A percentile compares a stretch with the other conserved stretches of the same genome.
Evolutionary conservation across 805 yeast species (phyloP).

Genomic region (Candida insectalens): DNA sequence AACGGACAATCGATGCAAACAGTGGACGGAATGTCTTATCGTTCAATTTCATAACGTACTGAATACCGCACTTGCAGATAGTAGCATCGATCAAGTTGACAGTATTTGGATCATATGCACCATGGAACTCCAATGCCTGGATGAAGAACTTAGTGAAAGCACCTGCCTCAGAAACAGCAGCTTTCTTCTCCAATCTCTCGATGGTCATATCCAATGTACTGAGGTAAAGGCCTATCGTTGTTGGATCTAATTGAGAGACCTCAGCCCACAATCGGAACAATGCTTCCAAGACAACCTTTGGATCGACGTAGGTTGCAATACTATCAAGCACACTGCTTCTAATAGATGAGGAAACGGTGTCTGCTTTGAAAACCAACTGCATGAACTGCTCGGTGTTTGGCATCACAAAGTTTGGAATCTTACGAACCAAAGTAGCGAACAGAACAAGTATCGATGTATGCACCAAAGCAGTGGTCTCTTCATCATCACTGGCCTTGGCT

Average conservation of each 20-base stretch:
- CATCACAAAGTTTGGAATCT: slow-evolving; percentile 77
- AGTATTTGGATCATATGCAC: slow-evolving; percentile 60
- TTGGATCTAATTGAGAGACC: slow-evolving; percentile 26
- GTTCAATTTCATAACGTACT: slow-evolving; percentile 80
- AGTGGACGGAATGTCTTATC: slow-evolving; percentile 91
- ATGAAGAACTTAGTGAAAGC: slow-evolving; percentile 60
- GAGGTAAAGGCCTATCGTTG: slow-evolving; percentile 60
- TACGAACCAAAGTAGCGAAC: slow-evolving; percentile 64
- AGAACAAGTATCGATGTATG: slow-evolving; percentile 67
- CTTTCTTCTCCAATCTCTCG: slow-evolving; percentile 60
- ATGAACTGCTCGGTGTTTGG: slow-evolving; percentile 60
- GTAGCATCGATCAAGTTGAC: slow-evolving; percentile 73
- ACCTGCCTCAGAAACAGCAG: slow-evolving; percentile 63
- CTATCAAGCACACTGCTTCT: slow-evolving; percentile 55
- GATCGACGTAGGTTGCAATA: slow-evolving; percentile 58
- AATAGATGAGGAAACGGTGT: slow-evolving; percentile 46
- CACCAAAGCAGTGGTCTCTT: slow-evolving; percentile 29
- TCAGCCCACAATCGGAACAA: slow-evolving; percentile 55
- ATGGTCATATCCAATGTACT: slow-evolving; percentile 57
- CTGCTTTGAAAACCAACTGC: slow-evolving; percentile 44
- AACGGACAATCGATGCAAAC: slow-evolving; percentile 75
- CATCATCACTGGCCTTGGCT: slow-evolving; percentile 11
- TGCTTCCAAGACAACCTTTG: slow-evolving; percentile 49
- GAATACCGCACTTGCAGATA: slow-evolving; percentile 62
- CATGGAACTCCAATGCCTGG: slow-evolving; percentile 62